Evolutionary conservation across 2,329 filamentous ascomycete genomes (phyloP).

Genomic region (Trichoderma sp.): DNA sequence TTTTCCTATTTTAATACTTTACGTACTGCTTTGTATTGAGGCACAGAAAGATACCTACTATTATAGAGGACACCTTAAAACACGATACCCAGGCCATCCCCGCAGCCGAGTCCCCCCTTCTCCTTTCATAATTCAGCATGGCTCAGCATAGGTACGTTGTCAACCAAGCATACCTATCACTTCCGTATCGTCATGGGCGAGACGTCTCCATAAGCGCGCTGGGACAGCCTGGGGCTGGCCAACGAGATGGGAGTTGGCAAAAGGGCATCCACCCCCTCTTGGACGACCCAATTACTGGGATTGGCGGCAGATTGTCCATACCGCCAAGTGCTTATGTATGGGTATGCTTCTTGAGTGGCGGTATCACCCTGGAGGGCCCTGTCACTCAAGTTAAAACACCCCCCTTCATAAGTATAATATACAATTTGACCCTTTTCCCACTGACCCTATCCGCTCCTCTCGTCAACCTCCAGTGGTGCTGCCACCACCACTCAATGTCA

Average conservation of each 20-base stretch:
- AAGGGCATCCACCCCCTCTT: slow-evolving; percentile 1
- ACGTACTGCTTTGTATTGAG: slow-evolving; percentile 16
- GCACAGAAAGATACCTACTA: slow-evolving; percentile 9
- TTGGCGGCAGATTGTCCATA: slow-evolving; percentile 6
- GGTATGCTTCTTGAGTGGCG: slow-evolving; percentile 21
- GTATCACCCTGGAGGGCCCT: slow-evolving; percentile 19
- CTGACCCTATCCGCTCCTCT: slow-evolving; percentile 3
- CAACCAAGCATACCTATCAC: slow-evolving; percentile 1
- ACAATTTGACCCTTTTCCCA: slow-evolving; percentile 21
- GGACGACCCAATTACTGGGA: slow-evolving; percentile 19
- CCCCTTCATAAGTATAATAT: slow-evolving; percentile 22
- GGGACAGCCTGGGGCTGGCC: slow-evolving; percentile 14
- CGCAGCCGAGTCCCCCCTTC: neutral
- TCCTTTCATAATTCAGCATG: slow-evolving; percentile 33
- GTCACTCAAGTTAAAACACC: slow-evolving; percentile 19
- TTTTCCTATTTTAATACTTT: slow-evolving; percentile 1
- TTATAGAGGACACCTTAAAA: slow-evolving; percentile 11
- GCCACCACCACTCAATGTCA: slow-evolving; percentile 1
- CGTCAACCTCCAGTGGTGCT: neutral
- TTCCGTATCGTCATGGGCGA: slow-evolving; percentile 5
- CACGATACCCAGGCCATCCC: slow-evolving; percentile 24
- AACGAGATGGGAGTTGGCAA: slow-evolving; percentile 18
- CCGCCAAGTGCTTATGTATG: slow-evolving; percentile 22
- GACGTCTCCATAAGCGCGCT: slow-evolving; percentile 20
- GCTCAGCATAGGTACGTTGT: slow-evolving; percentile 38